Conservation (phyloP, 345 rosid genomes). For the Heritiera littoralis region DNA sequence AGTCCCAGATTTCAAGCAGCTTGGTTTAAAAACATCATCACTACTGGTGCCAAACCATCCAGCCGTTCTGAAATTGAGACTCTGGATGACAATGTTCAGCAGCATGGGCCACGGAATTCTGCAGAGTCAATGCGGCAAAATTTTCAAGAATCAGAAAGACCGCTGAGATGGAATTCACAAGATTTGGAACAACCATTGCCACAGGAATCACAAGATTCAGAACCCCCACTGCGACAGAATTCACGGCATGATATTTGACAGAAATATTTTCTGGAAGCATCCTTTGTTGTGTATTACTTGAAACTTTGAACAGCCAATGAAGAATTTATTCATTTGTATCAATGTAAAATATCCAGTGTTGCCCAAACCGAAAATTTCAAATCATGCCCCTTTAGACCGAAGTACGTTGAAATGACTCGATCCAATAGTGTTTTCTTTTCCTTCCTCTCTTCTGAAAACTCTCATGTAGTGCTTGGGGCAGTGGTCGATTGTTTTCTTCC, state of each 20-base stretch:
- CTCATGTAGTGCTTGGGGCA: neutral
- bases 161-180: neutral
- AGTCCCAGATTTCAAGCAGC: conserved; percentile 59
- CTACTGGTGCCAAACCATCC: conserved; percentile 67
- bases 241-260: conserved; percentile 19
- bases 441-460: neutral
- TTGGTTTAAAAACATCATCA: conserved; percentile 80
- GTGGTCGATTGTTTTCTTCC: neutral
- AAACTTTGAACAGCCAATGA: neutral
- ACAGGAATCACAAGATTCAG: conserved; percentile 15
- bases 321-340: conserved; percentile 30
- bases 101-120: conserved; percentile 26
- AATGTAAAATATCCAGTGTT: conserved; percentile 29
- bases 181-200: conserved; percentile 13
- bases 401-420: neutral
- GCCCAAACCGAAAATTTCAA: conserved; percentile 12
- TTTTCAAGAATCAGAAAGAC: conserved; percentile 16
- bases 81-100: conserved; percentile 38
- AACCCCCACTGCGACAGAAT: conserved; percentile 14
- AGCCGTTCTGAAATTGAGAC: conserved; percentile 41
- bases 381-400: neutral
- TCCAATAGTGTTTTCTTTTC: neutral
- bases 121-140: conserved; percentile 17
- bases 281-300: neutral
- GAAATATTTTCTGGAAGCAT: neutral